Conservation (phyloP, 2,329 filamentous ascomycete genomes). For the Dactylonectria macrodidyma region DNA sequence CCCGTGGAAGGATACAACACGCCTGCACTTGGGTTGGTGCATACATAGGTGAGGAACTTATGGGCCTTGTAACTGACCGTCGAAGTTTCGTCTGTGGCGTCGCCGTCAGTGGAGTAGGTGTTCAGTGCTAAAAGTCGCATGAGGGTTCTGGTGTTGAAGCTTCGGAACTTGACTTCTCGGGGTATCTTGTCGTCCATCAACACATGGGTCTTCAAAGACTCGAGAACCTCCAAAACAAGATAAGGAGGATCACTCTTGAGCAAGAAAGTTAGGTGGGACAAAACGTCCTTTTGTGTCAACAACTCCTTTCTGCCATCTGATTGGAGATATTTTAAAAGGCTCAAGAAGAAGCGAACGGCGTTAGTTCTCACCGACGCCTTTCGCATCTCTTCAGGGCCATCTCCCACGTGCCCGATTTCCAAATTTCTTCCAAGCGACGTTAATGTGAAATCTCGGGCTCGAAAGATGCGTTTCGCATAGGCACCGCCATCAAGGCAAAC, state of each 20-base stretch:
- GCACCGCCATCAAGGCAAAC: constrained; percentile 88
- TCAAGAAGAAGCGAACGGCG: constrained; percentile 84
- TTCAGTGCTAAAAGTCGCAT: constrained; percentile 82
- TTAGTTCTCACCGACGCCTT: constrained; percentile 87
- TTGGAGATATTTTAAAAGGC: constrained; percentile 84
- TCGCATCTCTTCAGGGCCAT: constrained; percentile 72
- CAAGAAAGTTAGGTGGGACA: constrained; percentile 86
- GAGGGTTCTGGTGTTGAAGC: constrained; percentile 83
- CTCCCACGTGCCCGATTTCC: constrained; percentile 74
- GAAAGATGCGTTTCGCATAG: constrained; percentile 83
- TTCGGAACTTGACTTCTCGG: constrained; percentile 79
- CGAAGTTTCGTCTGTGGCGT: constrained; percentile 57
- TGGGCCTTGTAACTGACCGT: constrained; percentile 80
- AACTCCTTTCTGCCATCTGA: constrained; percentile 85
- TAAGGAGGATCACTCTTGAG: constrained; percentile 84
- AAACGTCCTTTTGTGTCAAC: constrained; percentile 82
- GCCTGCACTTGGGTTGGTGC: constrained; percentile 81
- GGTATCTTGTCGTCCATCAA: constrained; percentile 82
- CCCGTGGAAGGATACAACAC: constrained; percentile 83
- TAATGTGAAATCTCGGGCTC: constrained; percentile 83
- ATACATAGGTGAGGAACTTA: constrained; percentile 81
- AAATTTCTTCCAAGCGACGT: constrained; percentile 87
- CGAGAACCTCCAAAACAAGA: constrained; percentile 82
- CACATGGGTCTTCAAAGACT: constrained; percentile 78
- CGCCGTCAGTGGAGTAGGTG: constrained; percentile 66